Evolutionary conservation across 2,329 filamentous ascomycete genomes (phyloP).

Genomic region (Venturia carpophila): DNA sequence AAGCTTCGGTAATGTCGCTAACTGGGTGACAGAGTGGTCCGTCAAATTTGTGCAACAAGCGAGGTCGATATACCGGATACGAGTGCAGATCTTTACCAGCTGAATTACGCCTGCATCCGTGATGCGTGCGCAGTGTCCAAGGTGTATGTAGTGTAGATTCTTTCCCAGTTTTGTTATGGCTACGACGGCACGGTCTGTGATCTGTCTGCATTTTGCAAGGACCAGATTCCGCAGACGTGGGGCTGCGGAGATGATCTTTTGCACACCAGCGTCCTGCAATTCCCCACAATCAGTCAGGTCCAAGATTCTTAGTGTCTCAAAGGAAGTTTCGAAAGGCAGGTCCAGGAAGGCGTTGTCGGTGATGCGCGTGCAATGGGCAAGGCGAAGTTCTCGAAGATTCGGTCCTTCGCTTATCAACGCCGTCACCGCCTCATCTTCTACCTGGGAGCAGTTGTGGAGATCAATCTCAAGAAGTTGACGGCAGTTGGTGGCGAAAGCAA

Average conservation of each 20-base stretch:
- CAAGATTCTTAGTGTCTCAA: conserved; percentile 84
- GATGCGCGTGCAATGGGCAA: conserved; percentile 77
- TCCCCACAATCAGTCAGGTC: conserved; percentile 84
- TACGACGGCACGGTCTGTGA: conserved; percentile 81
- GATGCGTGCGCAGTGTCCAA: conserved; percentile 87
- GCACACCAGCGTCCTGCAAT: conserved; percentile 77
- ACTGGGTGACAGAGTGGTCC: conserved; percentile 72
- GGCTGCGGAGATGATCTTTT: conserved; percentile 77
- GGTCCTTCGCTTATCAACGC: conserved; percentile 69
- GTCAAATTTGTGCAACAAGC: conserved; percentile 91
- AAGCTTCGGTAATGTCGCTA: conserved; percentile 83
- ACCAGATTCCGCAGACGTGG: conserved; percentile 88
- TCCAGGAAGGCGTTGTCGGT: conserved; percentile 82
- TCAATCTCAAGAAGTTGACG: conserved; percentile 95
- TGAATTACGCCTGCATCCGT: conserved; percentile 82
- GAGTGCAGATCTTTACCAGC: conserved; percentile 77
- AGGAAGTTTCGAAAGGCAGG: conserved; percentile 59
- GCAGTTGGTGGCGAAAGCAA: conserved; percentile 80
- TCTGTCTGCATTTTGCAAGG: conserved; percentile 84
- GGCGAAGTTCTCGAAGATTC: conserved; percentile 79
- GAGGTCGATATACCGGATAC: conserved; percentile 93
- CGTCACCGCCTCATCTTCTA: conserved; percentile 78
- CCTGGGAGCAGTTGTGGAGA: conserved; percentile 71
- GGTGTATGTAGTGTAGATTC: conserved; percentile 92
- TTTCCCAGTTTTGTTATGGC: conserved; percentile 86